Percentiles rank a stretch among this genome's conserved stretches.
Conservation (phyloP, 1,139 yeast genomes). For the Suhomyces bolitotheri region DNA sequence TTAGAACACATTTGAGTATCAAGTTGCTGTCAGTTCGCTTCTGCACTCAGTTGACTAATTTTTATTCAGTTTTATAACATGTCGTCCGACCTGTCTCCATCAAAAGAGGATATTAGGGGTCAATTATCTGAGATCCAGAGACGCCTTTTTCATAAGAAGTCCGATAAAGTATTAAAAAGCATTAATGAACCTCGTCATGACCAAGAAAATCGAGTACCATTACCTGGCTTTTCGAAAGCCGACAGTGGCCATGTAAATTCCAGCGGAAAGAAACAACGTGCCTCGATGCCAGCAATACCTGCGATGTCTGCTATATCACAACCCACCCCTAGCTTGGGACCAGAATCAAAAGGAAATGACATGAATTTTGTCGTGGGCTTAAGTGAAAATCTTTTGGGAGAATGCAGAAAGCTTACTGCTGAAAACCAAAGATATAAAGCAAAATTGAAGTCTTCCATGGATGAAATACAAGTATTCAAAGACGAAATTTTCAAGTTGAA, state of each 20-base stretch:
- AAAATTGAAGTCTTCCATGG: slow-evolving; percentile 42
- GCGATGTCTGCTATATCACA: slow-evolving; percentile 22
- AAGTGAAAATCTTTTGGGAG: slow-evolving; percentile 74
- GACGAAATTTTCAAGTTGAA: slow-evolving; percentile 40
- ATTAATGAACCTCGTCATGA: slow-evolving; percentile 14
- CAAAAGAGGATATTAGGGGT: slow-evolving; percentile 49
- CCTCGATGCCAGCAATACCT: slow-evolving; percentile 14
- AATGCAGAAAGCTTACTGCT: slow-evolving; percentile 75
- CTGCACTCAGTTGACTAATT: too few species aligned
- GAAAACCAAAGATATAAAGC: slow-evolving; percentile 58
- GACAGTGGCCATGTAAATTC: slow-evolving; percentile 4
- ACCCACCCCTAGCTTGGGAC: slow-evolving; percentile 39
- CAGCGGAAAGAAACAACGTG: slow-evolving; percentile 9
- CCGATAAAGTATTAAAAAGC: slow-evolving; percentile 12
- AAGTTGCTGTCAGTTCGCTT: too few species aligned
- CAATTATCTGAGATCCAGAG: slow-evolving; percentile 64
- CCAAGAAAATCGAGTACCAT: slow-evolving; percentile 25
- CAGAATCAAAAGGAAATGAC: slow-evolving; percentile 57
- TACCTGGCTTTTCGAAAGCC: slow-evolving; percentile 25
- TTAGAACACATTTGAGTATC: too few species aligned
- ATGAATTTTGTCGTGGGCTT: slow-evolving; percentile 80
- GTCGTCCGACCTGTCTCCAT: slow-evolving; percentile 8
- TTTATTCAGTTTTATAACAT: background rate
- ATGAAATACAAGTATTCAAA: slow-evolving; percentile 40
- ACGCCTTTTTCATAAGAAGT: slow-evolving; percentile 40